Conservation (phyloP, 2,329 filamentous ascomycete species). For the Hymenoscyphus linearis region DNA sequence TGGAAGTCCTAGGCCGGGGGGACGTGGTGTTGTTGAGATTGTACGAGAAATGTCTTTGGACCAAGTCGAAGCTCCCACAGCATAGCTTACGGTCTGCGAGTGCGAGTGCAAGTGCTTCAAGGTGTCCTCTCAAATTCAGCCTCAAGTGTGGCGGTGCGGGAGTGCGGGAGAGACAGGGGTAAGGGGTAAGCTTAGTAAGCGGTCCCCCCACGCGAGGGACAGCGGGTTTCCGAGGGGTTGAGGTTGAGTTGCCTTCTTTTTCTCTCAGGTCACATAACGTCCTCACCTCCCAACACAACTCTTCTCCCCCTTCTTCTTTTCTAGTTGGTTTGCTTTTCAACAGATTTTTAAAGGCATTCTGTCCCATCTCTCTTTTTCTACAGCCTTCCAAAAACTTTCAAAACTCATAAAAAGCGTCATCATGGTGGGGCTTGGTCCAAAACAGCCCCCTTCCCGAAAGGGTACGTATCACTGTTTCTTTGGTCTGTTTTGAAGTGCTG, state of each 20-base stretch:
- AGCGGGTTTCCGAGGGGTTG: background rate
- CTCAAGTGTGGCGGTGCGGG: background rate
- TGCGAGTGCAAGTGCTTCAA: too few species aligned
- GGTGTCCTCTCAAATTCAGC: slow-evolving; percentile 17
- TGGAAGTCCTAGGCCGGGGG: slow-evolving; percentile 5
- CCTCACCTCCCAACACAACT: background rate
- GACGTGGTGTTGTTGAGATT: slow-evolving; percentile 3
- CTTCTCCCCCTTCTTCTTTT: background rate
- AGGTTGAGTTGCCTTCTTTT: background rate
- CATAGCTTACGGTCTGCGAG: slow-evolving; percentile 26
- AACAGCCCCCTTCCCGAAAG: slow-evolving; percentile 63
- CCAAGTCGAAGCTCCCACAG: slow-evolving; percentile 14
- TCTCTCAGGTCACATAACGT: background rate
- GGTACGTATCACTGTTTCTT: slow-evolving; percentile 40
- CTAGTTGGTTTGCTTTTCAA: background rate
- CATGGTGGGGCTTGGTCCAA: slow-evolving; percentile 61
- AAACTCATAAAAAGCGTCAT: slow-evolving; percentile 13
- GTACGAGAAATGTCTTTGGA: slow-evolving; percentile 7
- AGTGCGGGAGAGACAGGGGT: background rate
- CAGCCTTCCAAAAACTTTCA: background rate
- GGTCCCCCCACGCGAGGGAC: background rate
- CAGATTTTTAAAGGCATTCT: background rate
- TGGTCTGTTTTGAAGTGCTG: background rate
- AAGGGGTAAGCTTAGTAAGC: background rate
- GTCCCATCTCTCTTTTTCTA: background rate